Conservation (phyloP, 495 filamentous ascomycete species). For the Aspergillus affinis region DNA sequence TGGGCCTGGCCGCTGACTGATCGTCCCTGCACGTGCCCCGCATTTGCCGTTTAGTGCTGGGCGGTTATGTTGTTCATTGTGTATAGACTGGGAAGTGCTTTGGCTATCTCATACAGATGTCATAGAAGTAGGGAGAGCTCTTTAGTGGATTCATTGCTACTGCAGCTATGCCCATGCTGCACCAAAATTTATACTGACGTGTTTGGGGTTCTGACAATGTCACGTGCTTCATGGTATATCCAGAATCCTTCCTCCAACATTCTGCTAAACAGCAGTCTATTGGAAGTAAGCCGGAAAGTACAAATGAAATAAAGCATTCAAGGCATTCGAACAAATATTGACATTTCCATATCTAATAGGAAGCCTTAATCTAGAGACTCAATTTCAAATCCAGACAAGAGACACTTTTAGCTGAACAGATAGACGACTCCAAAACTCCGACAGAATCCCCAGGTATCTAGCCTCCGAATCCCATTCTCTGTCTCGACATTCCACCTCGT, state of each 20-base stretch:
- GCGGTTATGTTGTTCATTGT: background rate
- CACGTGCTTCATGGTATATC: background rate
- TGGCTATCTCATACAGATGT: too few relatives aligned
- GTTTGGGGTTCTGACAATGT: background rate
- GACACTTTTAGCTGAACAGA: slow-evolving; percentile 20
- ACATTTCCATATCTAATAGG: background rate
- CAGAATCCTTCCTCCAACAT: too few relatives aligned
- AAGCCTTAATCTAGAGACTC: slow-evolving; percentile 1
- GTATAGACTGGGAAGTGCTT: background rate
- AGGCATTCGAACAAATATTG: background rate
- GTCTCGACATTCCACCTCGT: slow-evolving; percentile 12
- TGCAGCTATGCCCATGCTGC: background rate
- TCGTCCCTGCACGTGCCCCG: slow-evolving; percentile 17
- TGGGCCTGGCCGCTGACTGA: slow-evolving; percentile 17
- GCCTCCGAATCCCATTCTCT: slow-evolving; percentile 16
- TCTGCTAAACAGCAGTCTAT: too few relatives aligned
- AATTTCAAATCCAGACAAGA: slow-evolving; percentile 17
- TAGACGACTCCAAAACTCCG: slow-evolving; percentile 24
- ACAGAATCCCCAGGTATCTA: slow-evolving; percentile 21
- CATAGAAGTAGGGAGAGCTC: background rate
- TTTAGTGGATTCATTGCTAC: background rate
- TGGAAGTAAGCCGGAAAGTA: too few relatives aligned
- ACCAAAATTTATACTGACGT: background rate
- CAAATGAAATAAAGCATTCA: too few relatives aligned
- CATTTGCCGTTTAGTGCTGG: too few relatives aligned